Evolutionary conservation across 1,139 yeast species (phyloP).

Genomic region (Yamadazyma atlantica): DNA sequence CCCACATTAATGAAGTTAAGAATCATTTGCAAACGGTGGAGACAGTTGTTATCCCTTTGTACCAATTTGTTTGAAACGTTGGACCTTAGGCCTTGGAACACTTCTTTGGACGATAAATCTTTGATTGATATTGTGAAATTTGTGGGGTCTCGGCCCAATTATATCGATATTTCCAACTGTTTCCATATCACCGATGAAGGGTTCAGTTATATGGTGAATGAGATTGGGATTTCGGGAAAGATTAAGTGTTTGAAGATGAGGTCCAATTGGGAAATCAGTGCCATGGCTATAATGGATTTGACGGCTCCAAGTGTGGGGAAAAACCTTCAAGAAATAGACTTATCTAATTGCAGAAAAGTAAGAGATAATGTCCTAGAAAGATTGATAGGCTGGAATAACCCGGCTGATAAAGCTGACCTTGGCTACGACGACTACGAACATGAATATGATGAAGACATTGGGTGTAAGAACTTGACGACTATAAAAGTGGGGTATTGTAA

Average conservation of each 20-base stretch:
- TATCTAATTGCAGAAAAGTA: slow-evolving; percentile 72
- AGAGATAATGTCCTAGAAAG: slow-evolving; percentile 69
- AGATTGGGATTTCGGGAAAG: slow-evolving; percentile 64
- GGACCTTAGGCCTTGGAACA: slow-evolving; percentile 62
- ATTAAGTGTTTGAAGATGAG: slow-evolving; percentile 57
- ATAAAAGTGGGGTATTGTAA: slow-evolving; percentile 71
- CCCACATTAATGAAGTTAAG: slow-evolving; percentile 59
- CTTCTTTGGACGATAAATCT: slow-evolving; percentile 56
- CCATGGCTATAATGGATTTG: slow-evolving; percentile 79
- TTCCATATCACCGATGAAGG: slow-evolving; percentile 78
- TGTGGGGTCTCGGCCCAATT: slow-evolving; percentile 65
- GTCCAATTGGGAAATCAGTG: slow-evolving; percentile 75
- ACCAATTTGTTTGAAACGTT: slow-evolving; percentile 49
- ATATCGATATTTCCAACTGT: slow-evolving; percentile 67
- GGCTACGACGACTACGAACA: slow-evolving; percentile 6
- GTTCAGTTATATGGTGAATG: slow-evolving; percentile 66
- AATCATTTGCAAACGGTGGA: slow-evolving; percentile 62
- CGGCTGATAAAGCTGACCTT: slow-evolving; percentile 6
- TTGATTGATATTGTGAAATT: slow-evolving; percentile 61
- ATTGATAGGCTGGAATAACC: slow-evolving; percentile 52
- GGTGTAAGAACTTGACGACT: slow-evolving; percentile 57
- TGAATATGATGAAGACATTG: slow-evolving; percentile 31
- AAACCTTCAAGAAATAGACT: slow-evolving; percentile 57
- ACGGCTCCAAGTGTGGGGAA: slow-evolving; percentile 66
- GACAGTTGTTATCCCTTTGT: slow-evolving; percentile 60